Evolutionary conservation across 2,329 filamentous ascomycete genomes (phyloP), one percentile per base, ranked within the genome.

Genomic region (Neonectria coccinea): DNA sequence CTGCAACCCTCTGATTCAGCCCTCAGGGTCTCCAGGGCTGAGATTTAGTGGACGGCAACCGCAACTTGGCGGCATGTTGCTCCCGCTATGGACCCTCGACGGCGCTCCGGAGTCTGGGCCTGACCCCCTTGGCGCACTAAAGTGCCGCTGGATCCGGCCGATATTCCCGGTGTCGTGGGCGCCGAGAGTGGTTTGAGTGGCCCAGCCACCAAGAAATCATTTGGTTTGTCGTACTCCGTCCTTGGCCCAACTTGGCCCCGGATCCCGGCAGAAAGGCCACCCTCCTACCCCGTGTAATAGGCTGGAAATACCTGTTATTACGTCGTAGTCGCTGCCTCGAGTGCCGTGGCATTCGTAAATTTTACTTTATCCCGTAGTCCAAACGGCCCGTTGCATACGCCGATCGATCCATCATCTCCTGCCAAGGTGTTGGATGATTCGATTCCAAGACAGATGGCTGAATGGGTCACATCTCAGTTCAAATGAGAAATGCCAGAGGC

Each of bases 111-210:
- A 39, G 14, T 39, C 48, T 42, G 31, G 41, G 27, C 54, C 50
- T 41, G 27, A 20, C 47, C 27, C 59, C 27, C 59, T 62, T 62
- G 53, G 59, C 51, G 50, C 61, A 59, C 61, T 59, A 64, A 41
- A 44, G 56, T 64, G 61, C 61, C 61, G 61, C 50, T 59, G 61
- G 55, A 64, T 64, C 61, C 61, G 61, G 54, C 41, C 33, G 48
- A 25, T 29, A 52, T 36, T 27, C 29, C 33, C 31, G 39, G 47
- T 56, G n/a, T 47, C 25, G 36, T 33, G 52, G 41, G 25, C 31
- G 22, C 55, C 16, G 29, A 9, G 18, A 36, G 41, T 27, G 18
- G 6, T 29, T 29, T 27, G 33, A 20, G 20, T 33, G 53, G 27
- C n/a, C n/a, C 50, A 54, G 25, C 57, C 57, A 39, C 41, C 22